Percentiles rank a stretch among this genome's conserved stretches.
These are phyloP conservation scores for Imleria badia DNA, from an alignment of 768 basidiomycete species.

Conservation along the genomic window DNA sequence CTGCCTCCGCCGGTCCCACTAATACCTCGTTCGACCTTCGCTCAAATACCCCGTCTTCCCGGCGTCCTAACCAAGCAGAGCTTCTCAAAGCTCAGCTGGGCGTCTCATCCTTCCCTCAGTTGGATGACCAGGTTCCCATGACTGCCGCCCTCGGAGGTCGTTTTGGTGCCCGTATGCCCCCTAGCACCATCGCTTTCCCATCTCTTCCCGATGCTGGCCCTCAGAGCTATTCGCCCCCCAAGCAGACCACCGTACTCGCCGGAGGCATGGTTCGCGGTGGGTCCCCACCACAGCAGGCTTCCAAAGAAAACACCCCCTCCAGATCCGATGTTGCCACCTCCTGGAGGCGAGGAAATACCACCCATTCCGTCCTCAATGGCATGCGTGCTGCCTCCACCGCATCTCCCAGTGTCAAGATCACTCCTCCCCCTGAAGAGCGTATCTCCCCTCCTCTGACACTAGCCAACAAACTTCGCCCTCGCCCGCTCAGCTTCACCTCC, in stretches of 20 bases:
- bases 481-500: conserved; percentile 62
- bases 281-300: conserved; percentile 40
- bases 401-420: conserved; percentile 69
- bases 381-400: conserved; percentile 53
- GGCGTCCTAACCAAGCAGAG: conserved; percentile 70
- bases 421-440: conserved; percentile 66
- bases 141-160: conserved; percentile 76
- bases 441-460: conserved; percentile 44
- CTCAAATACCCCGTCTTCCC: conserved; percentile 55
- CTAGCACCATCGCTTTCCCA: conserved; percentile 40
- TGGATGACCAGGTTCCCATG: conserved; percentile 72
- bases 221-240: conserved; percentile 40
- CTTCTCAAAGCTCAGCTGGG: conserved; percentile 62
- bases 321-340: conserved; percentile 79
- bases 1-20: conserved; percentile 74
- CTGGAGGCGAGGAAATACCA: conserved; percentile 73
- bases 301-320: conserved; percentile 48
- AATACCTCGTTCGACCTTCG: conserved; percentile 65
- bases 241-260: conserved; percentile 65
- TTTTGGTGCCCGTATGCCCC: conserved; percentile 59
- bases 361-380: conserved; percentile 69
- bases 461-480: conserved; percentile 51
- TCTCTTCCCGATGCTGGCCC: conserved; percentile 48
- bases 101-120: conserved; percentile 27
- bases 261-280: conserved; percentile 71